Base-by-base conservation (phyloP, 2,329 filamentous ascomycete species). In the Cladosporium sp. region DNA sequence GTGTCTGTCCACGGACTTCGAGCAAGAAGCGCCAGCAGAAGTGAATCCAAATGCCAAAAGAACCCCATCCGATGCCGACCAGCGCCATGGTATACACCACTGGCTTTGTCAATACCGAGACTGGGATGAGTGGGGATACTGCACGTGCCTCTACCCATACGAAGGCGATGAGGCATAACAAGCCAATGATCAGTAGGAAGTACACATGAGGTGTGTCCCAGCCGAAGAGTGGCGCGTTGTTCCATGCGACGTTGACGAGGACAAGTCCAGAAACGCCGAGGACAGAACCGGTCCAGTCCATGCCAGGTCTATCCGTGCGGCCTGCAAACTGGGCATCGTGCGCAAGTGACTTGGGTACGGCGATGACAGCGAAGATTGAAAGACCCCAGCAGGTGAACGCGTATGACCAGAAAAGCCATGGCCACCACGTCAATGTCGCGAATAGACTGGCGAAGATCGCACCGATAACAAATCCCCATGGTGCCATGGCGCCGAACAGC, bases 401-500 rank as follows among this genome's bases (percentile, higher is more conserved):
- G 48, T 73, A 70, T 30, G 68, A 70, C 71, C 72, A 77, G 68
- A 75, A 76, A 1, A 70, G 63, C 75, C 75, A 77, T 8, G 71
- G 70, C 75, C 75, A 77, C 73, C 75, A 79, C 0, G 71, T 66
- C 10, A 75, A 61, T 28, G 69, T 53, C 10, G 73, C 73, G 58
- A 79, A 78, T 8, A 78, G 67, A 58, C 72, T 72, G 32, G 73
- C 74, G 30, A 73, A 77, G 2, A 73, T 60, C 0, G 74, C 74
- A 39, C 77, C 77, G 51, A 76, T 67, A 30, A 78, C 72, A 43
- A 75, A 76, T 1, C 77, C 77, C 64, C 70, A 70, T 2, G 77
- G 77, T 8, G 76, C 77, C 64, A 72, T 72, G 5, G 75, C 75
- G 23, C 76, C 77, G 53, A 79, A 79, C 7, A 78, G 67, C 36